phyloP scores from a whole-genome alignment of 1,284 basidiomycete genomes.

The Sphaerobolus stellatus region DNA sequence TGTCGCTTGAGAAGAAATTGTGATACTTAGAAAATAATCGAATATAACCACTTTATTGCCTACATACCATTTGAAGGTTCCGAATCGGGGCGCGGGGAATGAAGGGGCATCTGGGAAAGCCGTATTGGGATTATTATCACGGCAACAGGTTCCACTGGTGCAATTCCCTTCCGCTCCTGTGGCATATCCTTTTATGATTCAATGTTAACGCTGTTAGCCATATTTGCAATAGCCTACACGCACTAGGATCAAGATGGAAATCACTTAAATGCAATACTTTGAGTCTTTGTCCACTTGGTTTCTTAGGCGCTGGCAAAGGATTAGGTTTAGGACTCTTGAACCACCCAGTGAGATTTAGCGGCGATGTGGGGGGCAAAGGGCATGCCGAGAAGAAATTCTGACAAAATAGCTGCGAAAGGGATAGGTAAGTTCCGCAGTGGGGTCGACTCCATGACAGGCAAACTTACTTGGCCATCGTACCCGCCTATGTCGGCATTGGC shows the following conservation, averaged over 20 bases:
- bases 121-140: conserved; percentile 53
- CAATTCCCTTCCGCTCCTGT: conserved; percentile 77
- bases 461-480: conserved; percentile 63
- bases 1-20: conserved; percentile 49
- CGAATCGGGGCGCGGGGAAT: conserved; percentile 65
- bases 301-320: conserved; percentile 54
- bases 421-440: conserved; percentile 11
- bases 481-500: conserved; percentile 65
- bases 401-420: conserved; percentile 47
- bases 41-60: not conserved
- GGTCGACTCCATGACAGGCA: conserved; percentile 27
- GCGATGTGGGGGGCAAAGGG: conserved; percentile 47
- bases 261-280: conserved; percentile 79
- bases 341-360: conserved; percentile 55
- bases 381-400: conserved; percentile 52
- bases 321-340: conserved; percentile 69
- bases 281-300: conserved; percentile 60
- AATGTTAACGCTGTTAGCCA: not conserved
- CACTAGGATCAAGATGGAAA: conserved; percentile 74
- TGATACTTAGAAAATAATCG: not conserved
- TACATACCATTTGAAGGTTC: conserved; percentile 60
- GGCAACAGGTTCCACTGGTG: conserved; percentile 71
- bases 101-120: conserved; percentile 50
- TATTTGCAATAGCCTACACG: conserved; percentile 16
- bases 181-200: conserved; percentile 47